Conservation (phyloP, 2,329 filamentous ascomycete species). For the Trichoderma polysporum region DNA sequence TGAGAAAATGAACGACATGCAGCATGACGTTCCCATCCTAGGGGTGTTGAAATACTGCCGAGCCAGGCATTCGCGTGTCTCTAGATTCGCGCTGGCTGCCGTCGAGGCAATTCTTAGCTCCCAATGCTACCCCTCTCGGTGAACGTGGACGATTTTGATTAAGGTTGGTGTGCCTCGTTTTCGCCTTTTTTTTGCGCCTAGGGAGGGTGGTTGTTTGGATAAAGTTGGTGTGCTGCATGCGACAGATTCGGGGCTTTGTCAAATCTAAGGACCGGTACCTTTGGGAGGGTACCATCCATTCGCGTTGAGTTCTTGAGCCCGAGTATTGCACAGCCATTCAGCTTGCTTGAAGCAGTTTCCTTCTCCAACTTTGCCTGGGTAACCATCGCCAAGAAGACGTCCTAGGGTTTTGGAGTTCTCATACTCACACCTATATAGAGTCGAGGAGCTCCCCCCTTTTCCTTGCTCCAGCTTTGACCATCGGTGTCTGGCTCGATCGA, state of each 20-base stretch:
- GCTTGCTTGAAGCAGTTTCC: background rate
- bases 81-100: conserved; percentile 6
- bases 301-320: conserved; percentile 15
- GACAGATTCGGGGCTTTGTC: background rate
- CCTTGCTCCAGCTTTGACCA: background rate
- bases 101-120: conserved; percentile 14
- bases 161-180: conserved; percentile 15
- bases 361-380: background rate
- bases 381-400: conserved; percentile 3
- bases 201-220: conserved; percentile 8
- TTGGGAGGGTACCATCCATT: conserved; percentile 7
- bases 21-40: background rate
- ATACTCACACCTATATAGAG: conserved; percentile 17
- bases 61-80: conserved; percentile 2
- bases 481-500: background rate
- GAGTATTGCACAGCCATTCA: conserved; percentile 8
- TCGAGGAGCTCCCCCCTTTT: background rate
- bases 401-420: background rate
- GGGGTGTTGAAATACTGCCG: conserved; percentile 6
- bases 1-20: background rate
- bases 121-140: conserved; percentile 15
- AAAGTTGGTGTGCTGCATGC: conserved; percentile 20
- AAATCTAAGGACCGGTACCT: conserved; percentile 10
- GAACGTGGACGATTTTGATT: background rate
- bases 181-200: background rate